Evolutionary conservation across 495 filamentous ascomycete genomes (phyloP).

Genomic region (Thermothielavioides terrestris): DNA sequence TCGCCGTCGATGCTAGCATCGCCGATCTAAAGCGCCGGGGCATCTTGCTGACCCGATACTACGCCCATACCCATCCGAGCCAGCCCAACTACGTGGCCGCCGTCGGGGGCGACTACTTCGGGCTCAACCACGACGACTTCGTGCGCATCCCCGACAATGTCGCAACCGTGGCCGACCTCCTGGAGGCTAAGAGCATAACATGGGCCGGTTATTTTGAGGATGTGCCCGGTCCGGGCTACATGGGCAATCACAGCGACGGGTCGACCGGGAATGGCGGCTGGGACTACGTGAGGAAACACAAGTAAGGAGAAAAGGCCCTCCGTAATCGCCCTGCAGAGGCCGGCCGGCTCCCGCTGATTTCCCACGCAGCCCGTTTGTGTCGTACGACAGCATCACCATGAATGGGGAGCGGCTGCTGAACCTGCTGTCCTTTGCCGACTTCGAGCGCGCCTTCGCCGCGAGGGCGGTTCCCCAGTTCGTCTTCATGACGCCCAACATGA

Average conservation of each 20-base stretch:
- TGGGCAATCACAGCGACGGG: constrained; percentile 46
- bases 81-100: constrained; percentile 44
- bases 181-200: constrained; percentile 51
- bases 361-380: constrained; percentile 39
- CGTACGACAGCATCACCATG: constrained; percentile 39
- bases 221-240: constrained; percentile 56
- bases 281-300: constrained; percentile 67
- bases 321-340: neutral
- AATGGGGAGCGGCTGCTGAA: constrained; percentile 49
- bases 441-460: constrained; percentile 45
- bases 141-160: constrained; percentile 54
- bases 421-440: constrained; percentile 52
- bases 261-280: constrained; percentile 40
- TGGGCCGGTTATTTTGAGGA: constrained; percentile 65
- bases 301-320: constrained; percentile 26
- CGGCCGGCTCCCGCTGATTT: constrained; percentile 9
- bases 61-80: constrained; percentile 49
- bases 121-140: constrained; percentile 56
- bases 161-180: constrained; percentile 57
- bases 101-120: constrained; percentile 58
- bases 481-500: constrained; percentile 65
- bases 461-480: constrained; percentile 57
- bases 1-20: constrained; percentile 42
- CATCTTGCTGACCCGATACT: constrained; percentile 55
- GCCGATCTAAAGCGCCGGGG: constrained; percentile 50